Base-by-base conservation (phyloP, 1,284 basidiomycete genomes). In the Tilletia setariae region DNA sequence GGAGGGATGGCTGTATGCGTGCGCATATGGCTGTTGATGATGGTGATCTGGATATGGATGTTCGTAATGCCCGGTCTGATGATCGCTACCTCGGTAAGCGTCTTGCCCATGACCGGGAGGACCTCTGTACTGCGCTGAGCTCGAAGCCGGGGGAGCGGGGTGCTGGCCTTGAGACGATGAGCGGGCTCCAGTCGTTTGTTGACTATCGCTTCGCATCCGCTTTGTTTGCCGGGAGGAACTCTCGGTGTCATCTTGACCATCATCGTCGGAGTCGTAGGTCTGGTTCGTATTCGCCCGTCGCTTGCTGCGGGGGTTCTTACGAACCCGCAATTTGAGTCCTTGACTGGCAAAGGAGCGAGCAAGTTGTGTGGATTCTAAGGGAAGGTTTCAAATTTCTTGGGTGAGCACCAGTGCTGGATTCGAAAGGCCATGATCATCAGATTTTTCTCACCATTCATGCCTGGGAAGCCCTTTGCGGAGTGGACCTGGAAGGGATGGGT, bases 251-350 rank as follows among this genome's bases (percentile, higher is more conserved):
- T 16, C 44, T 6, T 21, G 13, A n/a, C 49, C 64, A 21, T 65
- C 64, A 8, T 65, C 64, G 8, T 65, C 64, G 2, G 44, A 32
- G 28, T 65, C 64, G 32, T 65, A 42, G 11, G 11, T n/a, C 32
- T 51, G 35, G 7, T 15, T 32, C 25, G 16, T 49, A 46, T 21
- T 43, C n/a, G n/a, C 63, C 42, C 71, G 43, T 28, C 74, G 68
- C 23, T 75, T 65, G 1, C 68, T 70, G 13, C 78, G 67, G 2
- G 77, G 76, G 47, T 80, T 75, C 67, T 79, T 80, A 66, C 78
- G 77, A n/a, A 80, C 77, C 13, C 78, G 77, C 3, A 80, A 75
- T 43, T 80, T 80, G 66, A 80, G 74, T 8, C 78, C 78, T 25
- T 80, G 78, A 21, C 78, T 77, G 1, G 78, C 78, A 61, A 80